A percentile compares a stretch with the other conserved stretches of the same genome.
Conservation (phyloP, 2,329 filamentous ascomycete species). For the Cordyceps pruinosa region DNA sequence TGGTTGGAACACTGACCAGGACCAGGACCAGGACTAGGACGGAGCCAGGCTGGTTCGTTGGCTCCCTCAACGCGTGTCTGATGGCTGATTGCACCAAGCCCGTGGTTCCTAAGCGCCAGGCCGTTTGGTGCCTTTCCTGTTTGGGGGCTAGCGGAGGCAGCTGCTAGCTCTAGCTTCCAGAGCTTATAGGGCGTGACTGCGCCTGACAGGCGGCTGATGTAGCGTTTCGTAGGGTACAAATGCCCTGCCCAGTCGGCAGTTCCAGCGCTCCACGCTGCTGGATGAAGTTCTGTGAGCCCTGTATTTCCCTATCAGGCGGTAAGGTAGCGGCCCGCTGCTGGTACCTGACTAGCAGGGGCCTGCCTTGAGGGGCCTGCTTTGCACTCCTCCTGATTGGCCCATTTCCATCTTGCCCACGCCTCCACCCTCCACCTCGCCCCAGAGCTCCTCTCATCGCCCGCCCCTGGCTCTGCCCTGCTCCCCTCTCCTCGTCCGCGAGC, state of each 20-base stretch:
- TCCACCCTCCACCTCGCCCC: background rate
- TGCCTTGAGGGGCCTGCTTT: background rate
- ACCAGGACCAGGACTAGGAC: background rate
- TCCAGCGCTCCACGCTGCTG: background rate
- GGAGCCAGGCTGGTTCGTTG: background rate
- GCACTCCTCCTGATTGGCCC: background rate
- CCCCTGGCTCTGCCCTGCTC: background rate
- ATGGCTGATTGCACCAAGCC: background rate
- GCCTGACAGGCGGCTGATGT: background rate
- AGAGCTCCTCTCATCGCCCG: background rate
- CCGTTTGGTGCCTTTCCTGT: conserved; percentile 3
- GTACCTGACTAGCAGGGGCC: background rate
- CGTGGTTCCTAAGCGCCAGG: background rate
- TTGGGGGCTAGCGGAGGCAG: conserved; percentile 8
- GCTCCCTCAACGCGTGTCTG: no score
- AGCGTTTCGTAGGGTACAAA: background rate
- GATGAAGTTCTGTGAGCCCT: background rate
- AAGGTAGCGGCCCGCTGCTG: conserved; percentile 1
- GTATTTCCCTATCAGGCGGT: background rate
- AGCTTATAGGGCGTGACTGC: no score
- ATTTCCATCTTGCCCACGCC: background rate
- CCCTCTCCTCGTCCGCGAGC: background rate
- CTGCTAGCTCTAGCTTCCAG: background rate
- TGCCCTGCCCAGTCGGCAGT: no score
- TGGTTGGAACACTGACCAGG: background rate